phyloP scores from a whole-genome alignment of 1,139 yeast genomes.

The Candida sanyaensis region DNA sequence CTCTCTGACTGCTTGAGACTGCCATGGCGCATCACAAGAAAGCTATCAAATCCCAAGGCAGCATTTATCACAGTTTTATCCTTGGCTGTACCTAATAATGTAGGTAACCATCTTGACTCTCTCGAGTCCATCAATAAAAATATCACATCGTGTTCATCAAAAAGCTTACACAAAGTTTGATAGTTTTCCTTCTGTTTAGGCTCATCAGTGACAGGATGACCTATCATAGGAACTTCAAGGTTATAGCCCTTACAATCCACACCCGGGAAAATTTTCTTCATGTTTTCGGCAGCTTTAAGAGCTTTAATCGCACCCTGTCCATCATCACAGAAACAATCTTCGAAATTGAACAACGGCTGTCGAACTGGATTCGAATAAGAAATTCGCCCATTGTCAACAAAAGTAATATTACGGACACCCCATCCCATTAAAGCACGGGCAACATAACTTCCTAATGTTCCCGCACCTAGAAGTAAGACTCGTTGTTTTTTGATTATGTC shows the following conservation, averaged over 20 bases:
- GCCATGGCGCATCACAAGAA: constrained; percentile 93
- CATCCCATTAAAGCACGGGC: constrained; percentile 85
- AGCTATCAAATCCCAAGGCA: constrained; percentile 93
- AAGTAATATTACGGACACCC: constrained; percentile 85
- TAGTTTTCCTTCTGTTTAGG: constrained; percentile 50
- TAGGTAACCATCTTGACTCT: constrained; percentile 95
- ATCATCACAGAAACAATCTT: constrained; percentile 67
- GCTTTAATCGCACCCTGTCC: constrained; percentile 73
- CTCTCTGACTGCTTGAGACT: constrained; percentile 31
- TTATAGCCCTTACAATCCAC: constrained; percentile 62
- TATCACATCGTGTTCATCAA: constrained; percentile 70
- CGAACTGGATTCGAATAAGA: constrained; percentile 95
- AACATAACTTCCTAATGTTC: constrained; percentile 93
- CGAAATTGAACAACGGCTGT: constrained; percentile 80
- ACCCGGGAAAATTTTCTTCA: constrained; percentile 76
- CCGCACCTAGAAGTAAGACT: constrained; percentile 88
- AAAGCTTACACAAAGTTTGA: constrained; percentile 51
- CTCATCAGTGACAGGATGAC: constrained; percentile 73
- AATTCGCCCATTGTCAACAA: constrained; percentile 86
- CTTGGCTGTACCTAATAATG: constrained; percentile 69
- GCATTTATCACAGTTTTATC: constrained; percentile 82
- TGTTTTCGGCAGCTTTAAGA: constrained; percentile 67
- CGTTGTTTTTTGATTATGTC: constrained; percentile 60
- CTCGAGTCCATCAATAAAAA: constrained; percentile 90
- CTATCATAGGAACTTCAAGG: constrained; percentile 92